Percentiles rank a stretch among this genome's conserved stretches.
These are phyloP conservation scores for Phylloporus sp. DNA, from an alignment of 768 basidiomycete genomes.

Conservation along the genomic window DNA sequence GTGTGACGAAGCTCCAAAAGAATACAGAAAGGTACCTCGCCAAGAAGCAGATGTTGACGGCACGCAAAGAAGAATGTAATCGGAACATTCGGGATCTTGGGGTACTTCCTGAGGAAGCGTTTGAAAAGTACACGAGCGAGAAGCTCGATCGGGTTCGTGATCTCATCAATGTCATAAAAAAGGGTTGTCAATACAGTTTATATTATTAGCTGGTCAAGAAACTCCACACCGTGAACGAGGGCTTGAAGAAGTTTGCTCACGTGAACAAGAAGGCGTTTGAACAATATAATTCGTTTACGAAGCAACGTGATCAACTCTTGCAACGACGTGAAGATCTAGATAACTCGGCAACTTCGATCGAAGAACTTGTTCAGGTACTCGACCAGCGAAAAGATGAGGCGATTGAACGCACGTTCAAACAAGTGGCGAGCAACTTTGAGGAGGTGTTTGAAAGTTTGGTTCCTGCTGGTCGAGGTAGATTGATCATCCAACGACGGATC, in stretches of 20 bases:
- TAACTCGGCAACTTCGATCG: constrained; percentile 82
- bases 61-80: constrained; percentile 91
- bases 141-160: constrained; percentile 77
- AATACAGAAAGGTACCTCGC: constrained; percentile 91
- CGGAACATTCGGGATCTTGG: constrained; percentile 95
- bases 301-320: constrained; percentile 89
- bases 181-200: background rate
- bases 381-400: constrained; percentile 99
- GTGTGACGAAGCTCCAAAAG: constrained; percentile 90
- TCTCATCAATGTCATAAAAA: background rate
- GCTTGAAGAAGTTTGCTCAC: constrained; percentile 93
- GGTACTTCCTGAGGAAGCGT: constrained; percentile 95
- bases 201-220: constrained; percentile 78
- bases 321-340: constrained; percentile 89
- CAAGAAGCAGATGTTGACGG: constrained; percentile 81
- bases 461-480: constrained; percentile 83
- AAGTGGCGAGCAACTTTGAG: constrained; percentile 95
- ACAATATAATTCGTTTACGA: constrained; percentile 97
- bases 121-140: constrained; percentile 87
- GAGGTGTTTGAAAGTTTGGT: constrained; percentile 97
- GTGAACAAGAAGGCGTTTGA: constrained; percentile 99
- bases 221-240: constrained; percentile 89
- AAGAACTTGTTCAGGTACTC: constrained; percentile 88
- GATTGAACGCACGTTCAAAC: constrained; percentile 97
- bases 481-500: constrained; percentile 90